phyloP scores from a whole-genome alignment of 2,329 filamentous ascomycete genomes.

The Fusarium compactum region DNA sequence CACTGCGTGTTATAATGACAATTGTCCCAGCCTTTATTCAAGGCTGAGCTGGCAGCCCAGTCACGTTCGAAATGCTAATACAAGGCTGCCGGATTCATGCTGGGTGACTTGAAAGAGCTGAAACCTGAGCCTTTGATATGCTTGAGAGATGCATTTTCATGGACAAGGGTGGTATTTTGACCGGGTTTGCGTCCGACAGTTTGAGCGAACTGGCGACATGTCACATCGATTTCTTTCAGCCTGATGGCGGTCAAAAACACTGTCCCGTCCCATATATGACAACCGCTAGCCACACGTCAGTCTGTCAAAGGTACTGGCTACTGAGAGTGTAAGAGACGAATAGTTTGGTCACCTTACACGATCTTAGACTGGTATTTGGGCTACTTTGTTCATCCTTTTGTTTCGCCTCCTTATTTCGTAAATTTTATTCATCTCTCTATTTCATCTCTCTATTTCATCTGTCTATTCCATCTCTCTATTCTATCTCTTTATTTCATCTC shows the following conservation, averaged over 20 bases:
- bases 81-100: neutral
- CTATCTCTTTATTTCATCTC: no score
- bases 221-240: neutral
- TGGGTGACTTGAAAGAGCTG: neutral
- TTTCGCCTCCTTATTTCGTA: no score
- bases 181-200: neutral
- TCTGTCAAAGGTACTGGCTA: neutral
- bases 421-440: no score
- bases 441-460: no score
- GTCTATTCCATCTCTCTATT: no score
- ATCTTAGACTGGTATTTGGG: no score
- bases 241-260: neutral
- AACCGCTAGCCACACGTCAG: neutral
- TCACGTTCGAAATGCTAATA: neutral
- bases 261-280: neutral
- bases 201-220: neutral
- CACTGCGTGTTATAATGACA: neutral
- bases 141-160: neutral
- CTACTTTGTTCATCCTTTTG: no score
- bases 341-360: no score
- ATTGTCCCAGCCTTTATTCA: neutral
- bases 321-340: no score
- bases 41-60: neutral
- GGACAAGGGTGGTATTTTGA: accelerated
- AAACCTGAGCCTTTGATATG: neutral